These are phyloP conservation scores for Chlorella sp. DNA, from an alignment of 139 green algal species.

Conservation along the genomic window DNA sequence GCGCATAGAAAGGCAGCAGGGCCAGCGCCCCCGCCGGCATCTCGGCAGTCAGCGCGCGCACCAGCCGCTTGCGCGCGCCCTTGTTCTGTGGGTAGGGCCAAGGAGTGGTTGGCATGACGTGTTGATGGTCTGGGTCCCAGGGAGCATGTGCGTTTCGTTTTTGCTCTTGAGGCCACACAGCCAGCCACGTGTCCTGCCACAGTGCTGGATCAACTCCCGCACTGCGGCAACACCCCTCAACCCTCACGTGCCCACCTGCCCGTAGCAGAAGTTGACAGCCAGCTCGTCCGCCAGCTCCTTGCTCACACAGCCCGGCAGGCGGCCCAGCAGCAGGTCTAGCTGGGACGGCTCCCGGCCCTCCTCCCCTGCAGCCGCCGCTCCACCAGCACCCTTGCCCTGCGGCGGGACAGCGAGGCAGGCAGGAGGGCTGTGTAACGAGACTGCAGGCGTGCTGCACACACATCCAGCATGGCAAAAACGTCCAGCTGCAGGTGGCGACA, in stretches of 20 bases:
- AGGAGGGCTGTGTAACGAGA: too few relatives aligned
- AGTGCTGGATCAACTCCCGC: too few relatives aligned
- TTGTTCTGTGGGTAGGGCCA: constrained; percentile 69
- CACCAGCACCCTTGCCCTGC: constrained; percentile 14
- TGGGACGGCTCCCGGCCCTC: constrained; percentile 7
- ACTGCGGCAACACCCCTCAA: too few relatives aligned
- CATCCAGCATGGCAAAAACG: too few relatives aligned
- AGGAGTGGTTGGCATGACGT: neutral
- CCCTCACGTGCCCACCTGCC: constrained; percentile 9
- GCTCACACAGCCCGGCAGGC: constrained; percentile 78
- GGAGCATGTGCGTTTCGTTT: too few relatives aligned
- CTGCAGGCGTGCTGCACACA: too few relatives aligned
- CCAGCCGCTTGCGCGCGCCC: constrained; percentile 65
- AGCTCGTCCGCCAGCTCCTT: constrained; percentile 86
- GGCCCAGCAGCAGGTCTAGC: constrained; percentile 79
- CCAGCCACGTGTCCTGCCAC: too few relatives aligned
- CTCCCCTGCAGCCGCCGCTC: neutral
- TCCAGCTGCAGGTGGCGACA: too few relatives aligned
- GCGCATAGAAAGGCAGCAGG: constrained; percentile 86
- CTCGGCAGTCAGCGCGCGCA: constrained; percentile 67
- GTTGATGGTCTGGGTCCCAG: too few relatives aligned
- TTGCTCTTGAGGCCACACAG: too few relatives aligned
- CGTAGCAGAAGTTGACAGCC: constrained; percentile 90
- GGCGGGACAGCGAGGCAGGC: neutral
- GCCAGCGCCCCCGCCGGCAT: constrained; percentile 74